Base-by-base conservation (phyloP, 164 flowering plant species). In the Vitis riparia region DNA sequence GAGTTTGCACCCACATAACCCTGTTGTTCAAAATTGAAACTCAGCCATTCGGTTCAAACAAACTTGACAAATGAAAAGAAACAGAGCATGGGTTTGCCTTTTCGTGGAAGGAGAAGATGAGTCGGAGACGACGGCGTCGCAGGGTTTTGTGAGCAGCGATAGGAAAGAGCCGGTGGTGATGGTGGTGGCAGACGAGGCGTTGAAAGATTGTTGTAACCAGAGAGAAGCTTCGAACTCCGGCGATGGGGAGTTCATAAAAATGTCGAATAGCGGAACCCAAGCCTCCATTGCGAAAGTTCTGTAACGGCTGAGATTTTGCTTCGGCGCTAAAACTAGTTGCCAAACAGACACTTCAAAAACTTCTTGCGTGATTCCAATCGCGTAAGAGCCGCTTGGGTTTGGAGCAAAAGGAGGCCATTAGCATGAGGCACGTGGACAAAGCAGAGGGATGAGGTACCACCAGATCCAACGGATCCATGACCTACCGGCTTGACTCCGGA, bases 191-290 rank as follows among this genome's bases (percentile, higher is more conserved):
- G 80, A 64, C 11, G 87, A 72, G 63, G 83, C 62, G 57, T 65
- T 58, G 83, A 80, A 79, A 11, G 87, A 73, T 23, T 81, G 81
- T 52, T 82, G 85, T 7, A 91, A 63, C 96, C 92, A 90, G 13
- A 75, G 77, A 57, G 91, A 85, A 1, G 93, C 94, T 51, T 88
- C 91, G 12, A 75, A 63, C 73, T 91, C 92, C 0, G 97, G 92
- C 16, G 85, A 70, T 29, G 87, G 79, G 5, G 89, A 85, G 57
- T 84, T 88, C 50, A 87, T 73, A 81, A 91, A 93, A 55, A 91
- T 83, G 62, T 91, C 82, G 13, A 91, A 76, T 11, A 93, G 85
- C 0, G 93, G 90, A 15, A 81, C 59, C 97, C 97, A 88, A 0
- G 72, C 19, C 68, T 88, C 91, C 97, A 90, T 90, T 64, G 44